Conservation (phyloP, 2,329 filamentous ascomycete genomes). For the Cercospora zeina region DNA sequence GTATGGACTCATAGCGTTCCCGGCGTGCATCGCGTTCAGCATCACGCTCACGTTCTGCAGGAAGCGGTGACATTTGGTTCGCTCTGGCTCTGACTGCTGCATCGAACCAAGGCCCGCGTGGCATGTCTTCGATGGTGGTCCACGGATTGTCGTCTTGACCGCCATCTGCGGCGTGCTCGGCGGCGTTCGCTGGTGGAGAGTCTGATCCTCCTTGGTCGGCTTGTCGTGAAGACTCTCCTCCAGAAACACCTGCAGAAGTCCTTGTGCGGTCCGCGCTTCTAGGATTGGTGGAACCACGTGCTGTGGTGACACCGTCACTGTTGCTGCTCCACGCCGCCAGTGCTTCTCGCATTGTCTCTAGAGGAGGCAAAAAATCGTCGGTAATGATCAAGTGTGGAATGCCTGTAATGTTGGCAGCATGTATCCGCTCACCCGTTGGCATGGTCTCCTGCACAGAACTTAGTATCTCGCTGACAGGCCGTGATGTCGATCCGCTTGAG, state of each 20-base stretch:
- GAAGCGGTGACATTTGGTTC: conserved; percentile 26
- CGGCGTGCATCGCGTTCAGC: conserved; percentile 15
- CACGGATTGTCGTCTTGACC: conserved; percentile 46
- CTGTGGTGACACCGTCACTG: conserved; percentile 6
- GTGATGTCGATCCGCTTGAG: conserved; percentile 24
- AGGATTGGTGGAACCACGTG: background rate
- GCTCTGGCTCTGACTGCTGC: conserved; percentile 27
- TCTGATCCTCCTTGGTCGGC: conserved; percentile 26
- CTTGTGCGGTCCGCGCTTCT: conserved; percentile 12
- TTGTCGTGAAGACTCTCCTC: conserved; percentile 14
- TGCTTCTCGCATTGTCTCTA: conserved; percentile 15
- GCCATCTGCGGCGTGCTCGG: conserved; percentile 22
- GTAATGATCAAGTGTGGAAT: conserved; percentile 16
- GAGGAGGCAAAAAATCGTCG: conserved; percentile 20
- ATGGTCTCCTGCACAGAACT: conserved; percentile 34
- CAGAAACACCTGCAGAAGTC: conserved; percentile 8
- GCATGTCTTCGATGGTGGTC: conserved; percentile 51
- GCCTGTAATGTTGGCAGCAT: conserved; percentile 25
- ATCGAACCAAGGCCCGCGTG: conserved; percentile 41
- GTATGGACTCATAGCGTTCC: conserved; percentile 22
- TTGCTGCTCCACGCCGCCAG: conserved; percentile 9
- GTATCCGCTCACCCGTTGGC: conserved; percentile 35
- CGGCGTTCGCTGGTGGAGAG: conserved; percentile 18
- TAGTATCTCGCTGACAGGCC: conserved; percentile 33
- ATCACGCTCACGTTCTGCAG: conserved; percentile 20